Base-by-base conservation (phyloP, 78 protist species). In the Dictyostelium brefeldianum region DNA sequence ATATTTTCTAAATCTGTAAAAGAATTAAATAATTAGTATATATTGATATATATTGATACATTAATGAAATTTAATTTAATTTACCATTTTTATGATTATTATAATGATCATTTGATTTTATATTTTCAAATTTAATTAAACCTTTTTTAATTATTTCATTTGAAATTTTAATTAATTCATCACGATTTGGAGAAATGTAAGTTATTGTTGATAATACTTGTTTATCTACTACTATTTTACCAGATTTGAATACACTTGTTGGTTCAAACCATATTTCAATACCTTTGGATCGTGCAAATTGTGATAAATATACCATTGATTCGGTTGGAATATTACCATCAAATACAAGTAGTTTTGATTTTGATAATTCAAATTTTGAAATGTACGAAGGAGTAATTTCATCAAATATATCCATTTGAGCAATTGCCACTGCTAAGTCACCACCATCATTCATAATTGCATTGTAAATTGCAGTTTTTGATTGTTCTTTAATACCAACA, bases 291-390 rank as follows among this genome's bases (percentile, higher is more conserved):
- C 36, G 25, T 14, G 51, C 47, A 4, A 87, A 18, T 20, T 25
- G 14, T 3, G 53, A 51, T 5, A 87, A 12, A 43, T 67, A 75
- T 17, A 15, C 22, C 90, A 91, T 81, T 5, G 95, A 70, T 31
- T 77, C 95, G 15, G 57, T 46, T n/a, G 95, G 95, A 43, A 91
- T 80, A 41, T 91, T 91, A 11, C 78, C 90, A 53, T 91, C 95
- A 11, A 91, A 67, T 11, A 91, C 74, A 0, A 91, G 31, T 15
- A 91, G 73, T 31, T 82, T 65, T 2, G 78, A 8, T 15, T 56
- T 12, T 4, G 22, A 4, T 14, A 91, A 59, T 15, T 47, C 50
- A 18, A 73, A 80, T 29, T 15, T 41, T 70, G 18, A 31, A n/a
- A 65, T 25, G 56, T 20, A 54, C 0, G 47, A 18, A 5, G 91